Conservation (phyloP, 179 eudicot genomes). For the Spergularia azorica region DNA sequence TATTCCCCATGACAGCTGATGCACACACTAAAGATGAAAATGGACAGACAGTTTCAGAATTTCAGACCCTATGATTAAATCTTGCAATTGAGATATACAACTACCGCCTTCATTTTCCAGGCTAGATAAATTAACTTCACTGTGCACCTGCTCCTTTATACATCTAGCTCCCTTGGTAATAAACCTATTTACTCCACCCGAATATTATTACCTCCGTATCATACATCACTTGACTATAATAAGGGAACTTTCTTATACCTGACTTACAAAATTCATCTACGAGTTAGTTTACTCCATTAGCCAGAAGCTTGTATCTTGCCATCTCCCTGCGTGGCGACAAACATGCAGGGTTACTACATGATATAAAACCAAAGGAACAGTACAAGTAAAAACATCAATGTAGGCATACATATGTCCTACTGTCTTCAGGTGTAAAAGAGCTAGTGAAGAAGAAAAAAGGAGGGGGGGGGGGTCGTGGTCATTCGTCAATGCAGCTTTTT, state of each 20-base stretch:
- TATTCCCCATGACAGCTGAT: conserved; percentile 8
- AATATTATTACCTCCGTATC: conserved; percentile 5
- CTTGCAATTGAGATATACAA: conserved; percentile 28
- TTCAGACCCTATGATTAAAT: conserved; percentile 17
- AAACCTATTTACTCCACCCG: conserved; percentile 27
- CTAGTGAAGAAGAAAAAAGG: too few species aligned
- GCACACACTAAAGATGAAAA: conserved; percentile 14
- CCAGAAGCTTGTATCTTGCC: conserved; percentile 19
- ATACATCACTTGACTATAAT: conserved; percentile 5
- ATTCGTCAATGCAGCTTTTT: too few species aligned
- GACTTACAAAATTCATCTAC: conserved; percentile 25
- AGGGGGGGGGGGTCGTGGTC: too few species aligned
- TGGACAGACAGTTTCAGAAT: not conserved
- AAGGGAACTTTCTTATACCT: conserved; percentile 1
- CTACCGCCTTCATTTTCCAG: not conserved
- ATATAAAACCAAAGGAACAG: too few species aligned
- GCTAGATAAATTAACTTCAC: conserved; percentile 20
- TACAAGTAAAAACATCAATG: not conserved
- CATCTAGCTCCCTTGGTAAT: conserved; percentile 30
- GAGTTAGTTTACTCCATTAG: not conserved
- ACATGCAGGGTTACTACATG: not conserved
- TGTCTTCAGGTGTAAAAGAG: too few species aligned
- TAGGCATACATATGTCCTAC: not conserved
- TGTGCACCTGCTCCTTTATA: conserved; percentile 35
- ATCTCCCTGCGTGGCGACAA: conserved; percentile 20